Base-by-base conservation (phyloP, 1,139 yeast genomes). In the Hanseniaspora gamundiae region DNA sequence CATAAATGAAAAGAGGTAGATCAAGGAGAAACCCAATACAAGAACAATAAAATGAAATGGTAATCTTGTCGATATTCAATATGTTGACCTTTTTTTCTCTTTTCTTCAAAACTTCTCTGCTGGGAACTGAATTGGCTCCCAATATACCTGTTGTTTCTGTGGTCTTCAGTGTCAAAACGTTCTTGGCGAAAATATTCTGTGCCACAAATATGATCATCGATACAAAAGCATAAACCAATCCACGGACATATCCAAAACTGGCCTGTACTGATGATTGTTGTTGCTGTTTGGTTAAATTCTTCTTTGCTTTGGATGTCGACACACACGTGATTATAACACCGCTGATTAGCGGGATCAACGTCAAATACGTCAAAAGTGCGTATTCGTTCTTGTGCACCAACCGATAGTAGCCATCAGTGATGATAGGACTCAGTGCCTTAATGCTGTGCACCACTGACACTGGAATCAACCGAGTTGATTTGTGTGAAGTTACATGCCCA, bases 401-500 rank as follows among this genome's bases (percentile, higher is more conserved):
- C 49, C 84, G 70, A 62, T 86, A 86, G 38, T 84, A 84, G 27
- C 76, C 63, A n/a, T 88, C 95, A 0, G 96, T 88, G 42, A 84
- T 74, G 33, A 88, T 68, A 2, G 97, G 97, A 39, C 94, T 80
- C 40, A 87, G 68, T 1, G 95, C 91, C 64, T 88, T 88, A 53
- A 88, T 79, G 16, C 95, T 87, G 61, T 87, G 95, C 24, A 88
- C 95, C 51, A 88, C 66, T 4, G 95, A 83, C 16, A 88, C 95
- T 0, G 96, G 95, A 41, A 88, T 83, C 49, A 81, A 64, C 2
- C 87, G 74, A 2, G 95, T 86, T 21, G 97, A 91, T 61, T 83
- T 82, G 60, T 87, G 95, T 5, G 94, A 77, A 11, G 94, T 76
- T 48, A 87, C 76, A 61, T 88, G 97, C 17, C 97, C 97, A 27